Evolutionary conservation across 2,329 filamentous ascomycete species (phyloP).

Genomic region (Lecanicillium sp.): DNA sequence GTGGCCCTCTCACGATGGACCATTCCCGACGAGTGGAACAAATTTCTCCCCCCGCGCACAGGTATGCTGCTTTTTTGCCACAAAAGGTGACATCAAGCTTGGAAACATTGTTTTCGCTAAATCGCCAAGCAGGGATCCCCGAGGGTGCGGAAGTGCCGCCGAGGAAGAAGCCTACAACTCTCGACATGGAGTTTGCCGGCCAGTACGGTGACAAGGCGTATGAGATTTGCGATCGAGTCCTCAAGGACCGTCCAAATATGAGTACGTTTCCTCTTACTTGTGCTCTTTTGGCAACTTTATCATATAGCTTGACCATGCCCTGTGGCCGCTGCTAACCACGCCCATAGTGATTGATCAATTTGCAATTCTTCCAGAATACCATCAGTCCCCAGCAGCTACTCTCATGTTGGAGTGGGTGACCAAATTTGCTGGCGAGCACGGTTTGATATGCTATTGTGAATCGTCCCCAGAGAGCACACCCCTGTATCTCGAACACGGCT

Average conservation of each 20-base stretch:
- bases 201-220: not conserved
- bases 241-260: not conserved
- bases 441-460: conserved; percentile 1
- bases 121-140: conserved; percentile 4
- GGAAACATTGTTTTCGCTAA: too few relatives aligned
- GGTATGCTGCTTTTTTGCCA: too few relatives aligned
- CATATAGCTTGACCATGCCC: too few relatives aligned
- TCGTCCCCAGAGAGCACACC: too few relatives aligned
- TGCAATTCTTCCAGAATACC: conserved; percentile 3
- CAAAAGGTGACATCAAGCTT: not conserved
- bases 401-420: conserved; percentile 4
- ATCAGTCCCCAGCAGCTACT: not conserved
- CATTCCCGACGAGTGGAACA: not conserved
- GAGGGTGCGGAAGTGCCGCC: conserved; percentile 2
- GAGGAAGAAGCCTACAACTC: conserved; percentile 2
- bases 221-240: not conserved
- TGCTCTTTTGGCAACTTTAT: too few relatives aligned
- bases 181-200: not conserved
- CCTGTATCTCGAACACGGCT: too few relatives aligned
- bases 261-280: too few relatives aligned
- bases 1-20: conserved; percentile 3
- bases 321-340: too few relatives aligned
- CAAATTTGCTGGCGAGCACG: conserved; percentile 5
- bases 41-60: not conserved
- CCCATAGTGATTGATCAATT: conserved; percentile 2